Evolutionary conservation across 140 eudicot species (phyloP), one percentile per base, ranked within the genome.

Genomic region (Senecio squalidus): DNA sequence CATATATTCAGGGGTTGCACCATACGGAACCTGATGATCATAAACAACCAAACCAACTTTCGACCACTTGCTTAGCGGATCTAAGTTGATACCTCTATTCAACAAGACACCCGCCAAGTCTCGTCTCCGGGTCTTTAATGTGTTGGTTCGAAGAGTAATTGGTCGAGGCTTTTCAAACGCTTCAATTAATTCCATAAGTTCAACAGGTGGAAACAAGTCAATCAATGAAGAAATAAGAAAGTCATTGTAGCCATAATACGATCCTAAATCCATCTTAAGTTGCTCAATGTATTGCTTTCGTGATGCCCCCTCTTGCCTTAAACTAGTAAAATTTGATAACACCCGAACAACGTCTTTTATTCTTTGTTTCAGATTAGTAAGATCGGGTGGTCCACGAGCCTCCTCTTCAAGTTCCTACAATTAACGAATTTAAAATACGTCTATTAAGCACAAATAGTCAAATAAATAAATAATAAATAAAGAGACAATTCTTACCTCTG

Each of bases 1-100:
- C 98, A 92, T 84, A 41, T 87, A 92, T 64, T 87, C 98, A 7
- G 96, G 98, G 58, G 98, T 87, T 58, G 98, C 98, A 63, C 98
- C 96, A 75, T 87, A 76, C 25, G 98, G 98, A 52, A 92, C 98
- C 82, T 92, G 98, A 58, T 95, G 92, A 64, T 87, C 95, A 75
- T 87, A 92, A 10, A 92, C 96, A 68, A 81, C 93, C 74, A 92
- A 68, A 13, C 96, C 98, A 56, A 92, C 98, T 76, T 92, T 92
- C 43, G 98, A 87, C 98, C 98, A 92, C 75, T 87, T 92, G 96
- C 95, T 82, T 62, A 92, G 52, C 2, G 96, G 96, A 68, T 92
- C 96, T n/a, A 92, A 69, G 67, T 92, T 92, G 62, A 92, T 92
- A 59, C 98, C 98, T 75, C 98, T 82, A 73, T 92, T 92, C 59